Percentiles rank a stretch among this genome's conserved stretches.
Evolutionary conservation across 2,329 filamentous ascomycete genomes (phyloP).

Genomic region (Colletotrichum sp.): DNA sequence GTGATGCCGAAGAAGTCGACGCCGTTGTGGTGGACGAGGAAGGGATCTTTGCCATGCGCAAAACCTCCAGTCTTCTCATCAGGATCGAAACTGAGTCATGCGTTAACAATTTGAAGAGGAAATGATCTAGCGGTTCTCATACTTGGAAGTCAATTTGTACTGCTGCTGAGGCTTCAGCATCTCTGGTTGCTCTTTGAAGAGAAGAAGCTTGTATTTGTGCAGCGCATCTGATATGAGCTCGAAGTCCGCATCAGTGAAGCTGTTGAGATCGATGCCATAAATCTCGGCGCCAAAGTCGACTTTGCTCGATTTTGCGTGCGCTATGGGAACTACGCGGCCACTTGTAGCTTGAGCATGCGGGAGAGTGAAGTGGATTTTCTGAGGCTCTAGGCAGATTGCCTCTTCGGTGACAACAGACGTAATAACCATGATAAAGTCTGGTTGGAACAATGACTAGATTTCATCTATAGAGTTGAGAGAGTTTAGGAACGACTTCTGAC

Average conservation of each 20-base stretch:
- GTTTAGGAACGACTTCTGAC: too few species aligned
- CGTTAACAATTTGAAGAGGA: neutral
- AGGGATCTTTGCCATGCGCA: conserved; percentile 39
- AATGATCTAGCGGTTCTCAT: fast-evolving
- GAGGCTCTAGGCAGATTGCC: neutral
- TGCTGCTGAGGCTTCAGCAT: neutral
- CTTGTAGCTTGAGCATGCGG: neutral
- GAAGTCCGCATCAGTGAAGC: neutral
- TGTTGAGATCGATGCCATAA: neutral
- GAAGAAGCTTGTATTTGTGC: neutral
- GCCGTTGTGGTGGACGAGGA: conserved; percentile 29
- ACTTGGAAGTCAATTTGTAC: neutral
- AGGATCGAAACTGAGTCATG: neutral
- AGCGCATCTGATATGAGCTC: neutral
- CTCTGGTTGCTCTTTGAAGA: neutral
- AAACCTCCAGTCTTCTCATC: conserved; percentile 37
- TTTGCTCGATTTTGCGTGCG: neutral
- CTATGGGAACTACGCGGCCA: neutral
- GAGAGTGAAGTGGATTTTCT: neutral
- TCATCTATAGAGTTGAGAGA: neutral
- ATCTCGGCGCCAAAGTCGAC: neutral
- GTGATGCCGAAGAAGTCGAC: conserved; percentile 41
- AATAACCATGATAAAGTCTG: neutral
- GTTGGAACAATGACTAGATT: neutral
- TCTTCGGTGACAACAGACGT: neutral